Conservation (phyloP, 371 early-diverging fungal genomes). For the Smittium mucronatum region DNA sequence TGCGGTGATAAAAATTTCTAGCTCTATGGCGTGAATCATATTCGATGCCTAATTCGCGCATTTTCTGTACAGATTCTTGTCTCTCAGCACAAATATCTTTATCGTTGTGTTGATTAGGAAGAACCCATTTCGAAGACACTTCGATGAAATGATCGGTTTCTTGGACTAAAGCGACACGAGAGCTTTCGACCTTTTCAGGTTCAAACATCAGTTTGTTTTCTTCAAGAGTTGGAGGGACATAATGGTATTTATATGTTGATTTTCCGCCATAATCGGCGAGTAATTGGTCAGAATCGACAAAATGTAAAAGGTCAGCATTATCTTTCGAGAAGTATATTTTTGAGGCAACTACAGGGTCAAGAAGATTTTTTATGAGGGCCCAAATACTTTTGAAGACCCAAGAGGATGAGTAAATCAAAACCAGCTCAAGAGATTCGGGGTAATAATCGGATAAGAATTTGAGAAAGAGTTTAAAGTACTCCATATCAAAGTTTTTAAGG, state of each 20-base stretch:
- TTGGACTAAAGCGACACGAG: background rate
- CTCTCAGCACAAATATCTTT: background rate
- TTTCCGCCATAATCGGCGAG: conserved; percentile 25
- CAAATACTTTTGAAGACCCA: conserved; percentile 63
- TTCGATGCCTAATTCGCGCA: conserved; percentile 13
- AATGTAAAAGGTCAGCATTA: conserved; percentile 40
- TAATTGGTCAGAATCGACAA: conserved; percentile 38
- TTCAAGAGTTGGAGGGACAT: conserved; percentile 17
- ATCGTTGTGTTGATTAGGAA: background rate
- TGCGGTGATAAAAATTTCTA: conserved; percentile 31
- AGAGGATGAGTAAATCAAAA: conserved; percentile 68
- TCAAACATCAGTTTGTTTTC: conserved; percentile 31
- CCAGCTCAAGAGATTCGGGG: conserved; percentile 69
- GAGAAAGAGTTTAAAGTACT: conserved; percentile 60
- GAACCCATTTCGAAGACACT: conserved; percentile 19
- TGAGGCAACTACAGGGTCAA: conserved; percentile 82
- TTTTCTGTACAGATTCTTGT: conserved; percentile 7
- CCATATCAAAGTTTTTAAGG: conserved; percentile 66
- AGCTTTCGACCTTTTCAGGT: background rate
- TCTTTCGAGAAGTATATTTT: conserved; percentile 68
- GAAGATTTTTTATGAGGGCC: conserved; percentile 49
- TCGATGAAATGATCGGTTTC: conserved; percentile 17
- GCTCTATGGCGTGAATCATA: conserved; percentile 22
- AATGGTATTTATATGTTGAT: conserved; percentile 20
- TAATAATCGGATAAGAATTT: conserved; percentile 72